These are phyloP conservation scores for Pleodorina starrii DNA, from an alignment of 139 green algal genomes.

Conservation along the genomic window DNA sequence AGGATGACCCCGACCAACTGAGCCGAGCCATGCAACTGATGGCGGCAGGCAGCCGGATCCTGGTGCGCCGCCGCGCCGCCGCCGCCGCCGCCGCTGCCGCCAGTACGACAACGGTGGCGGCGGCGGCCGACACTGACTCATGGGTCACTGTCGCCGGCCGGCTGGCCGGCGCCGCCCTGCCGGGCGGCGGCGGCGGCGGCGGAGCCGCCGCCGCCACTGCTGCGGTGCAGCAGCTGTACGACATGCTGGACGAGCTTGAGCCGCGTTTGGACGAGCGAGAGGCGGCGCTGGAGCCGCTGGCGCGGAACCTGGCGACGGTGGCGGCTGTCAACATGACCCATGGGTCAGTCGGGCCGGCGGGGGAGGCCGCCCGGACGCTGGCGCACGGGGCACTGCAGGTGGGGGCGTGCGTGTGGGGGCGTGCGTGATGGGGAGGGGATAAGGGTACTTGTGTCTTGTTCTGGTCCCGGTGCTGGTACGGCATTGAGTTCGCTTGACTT, in stretches of 20 bases:
- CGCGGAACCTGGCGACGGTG: not conserved
- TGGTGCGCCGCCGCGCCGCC: not conserved
- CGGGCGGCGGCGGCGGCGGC: no score
- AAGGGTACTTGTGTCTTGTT: no score
- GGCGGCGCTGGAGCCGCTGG: not conserved
- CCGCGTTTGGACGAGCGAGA: slow-evolving; percentile 12
- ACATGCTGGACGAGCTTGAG: not conserved
- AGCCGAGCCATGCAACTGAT: slow-evolving; percentile 16
- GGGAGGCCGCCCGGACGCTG: not conserved
- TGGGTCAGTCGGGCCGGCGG: not conserved
- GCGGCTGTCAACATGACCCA: slow-evolving; percentile 1
- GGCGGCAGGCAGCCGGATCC: not conserved
- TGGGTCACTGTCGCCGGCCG: not conserved
- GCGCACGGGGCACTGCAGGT: slow-evolving; percentile 20
- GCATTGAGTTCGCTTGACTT: no score
- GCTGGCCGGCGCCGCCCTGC: not conserved
- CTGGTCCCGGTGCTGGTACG: no score
- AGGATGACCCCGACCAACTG: not conserved
- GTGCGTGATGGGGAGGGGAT: no score
- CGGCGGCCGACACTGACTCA: not conserved
- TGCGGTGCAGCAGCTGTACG: no score
- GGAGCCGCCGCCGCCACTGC: not conserved
- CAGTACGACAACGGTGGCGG: not conserved
- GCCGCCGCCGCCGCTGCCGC: not conserved
- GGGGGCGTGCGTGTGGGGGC: not conserved